Conservation (phyloP, 202 grass and related monocot species). For the Carex arenaria region DNA sequence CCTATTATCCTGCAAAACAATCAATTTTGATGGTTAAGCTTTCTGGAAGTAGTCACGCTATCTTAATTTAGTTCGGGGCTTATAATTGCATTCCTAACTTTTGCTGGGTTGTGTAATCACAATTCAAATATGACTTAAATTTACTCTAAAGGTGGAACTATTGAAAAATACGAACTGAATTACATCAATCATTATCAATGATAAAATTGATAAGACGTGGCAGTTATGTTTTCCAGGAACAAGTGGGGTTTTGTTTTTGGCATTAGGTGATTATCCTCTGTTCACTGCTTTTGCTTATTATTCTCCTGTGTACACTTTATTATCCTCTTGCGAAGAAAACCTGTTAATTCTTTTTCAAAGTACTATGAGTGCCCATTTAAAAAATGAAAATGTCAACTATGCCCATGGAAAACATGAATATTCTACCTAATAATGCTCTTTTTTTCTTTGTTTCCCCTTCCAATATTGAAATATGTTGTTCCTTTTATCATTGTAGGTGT, state of each 20-base stretch:
- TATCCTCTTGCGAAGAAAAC: neutral
- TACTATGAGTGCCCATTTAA: neutral
- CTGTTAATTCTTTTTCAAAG: neutral
- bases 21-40: neutral
- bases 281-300: neutral
- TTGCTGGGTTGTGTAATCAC: neutral
- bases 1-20: neutral
- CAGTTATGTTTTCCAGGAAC: neutral
- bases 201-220: constrained; percentile 4
- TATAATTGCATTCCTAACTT: neutral
- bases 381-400: neutral
- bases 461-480: constrained; percentile 4
- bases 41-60: neutral
- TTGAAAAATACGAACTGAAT: constrained; percentile 3
- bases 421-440: neutral
- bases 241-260: neutral
- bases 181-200: neutral
- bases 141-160: neutral
- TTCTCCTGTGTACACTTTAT: neutral
- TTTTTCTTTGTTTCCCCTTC: constrained; percentile 17
- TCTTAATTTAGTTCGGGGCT: neutral
- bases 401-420: neutral
- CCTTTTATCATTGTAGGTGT: constrained; percentile 6
- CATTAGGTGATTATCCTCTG: neutral
- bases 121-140: neutral